phyloP scores from a whole-genome alignment of 495 filamentous ascomycete genomes.

The Penicillium canariense region DNA sequence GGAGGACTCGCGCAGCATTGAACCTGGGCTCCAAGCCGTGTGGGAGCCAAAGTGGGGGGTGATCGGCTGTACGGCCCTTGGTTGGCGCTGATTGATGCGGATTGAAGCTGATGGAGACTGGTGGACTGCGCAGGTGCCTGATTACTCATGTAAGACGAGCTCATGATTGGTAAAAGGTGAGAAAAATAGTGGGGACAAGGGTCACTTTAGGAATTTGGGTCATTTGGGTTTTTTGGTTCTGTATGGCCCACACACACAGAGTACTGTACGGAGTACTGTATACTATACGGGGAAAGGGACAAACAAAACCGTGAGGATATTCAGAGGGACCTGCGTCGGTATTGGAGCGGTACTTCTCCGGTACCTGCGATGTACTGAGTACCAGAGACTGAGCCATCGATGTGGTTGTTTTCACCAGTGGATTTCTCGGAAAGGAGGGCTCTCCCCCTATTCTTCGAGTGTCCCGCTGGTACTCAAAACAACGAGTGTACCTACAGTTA shows the following conservation, averaged over 20 bases:
- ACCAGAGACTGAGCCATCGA: too few relatives aligned
- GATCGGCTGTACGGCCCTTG: conserved; percentile 10
- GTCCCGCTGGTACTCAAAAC: neutral
- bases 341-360: too few relatives aligned
- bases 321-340: too few relatives aligned
- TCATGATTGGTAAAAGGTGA: conserved; percentile 3
- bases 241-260: neutral
- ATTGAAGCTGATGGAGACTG: conserved; percentile 1
- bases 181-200: neutral
- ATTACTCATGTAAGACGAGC: conserved; percentile 12
- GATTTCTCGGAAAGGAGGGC: too few relatives aligned
- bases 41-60: conserved; percentile 13
- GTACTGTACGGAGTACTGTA: neutral
- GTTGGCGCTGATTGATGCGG: conserved; percentile 1
- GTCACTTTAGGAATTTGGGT: too few relatives aligned
- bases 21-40: conserved; percentile 14
- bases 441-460: neutral
- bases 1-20: neutral
- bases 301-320: conserved; percentile 1
- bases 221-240: neutral
- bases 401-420: too few relatives aligned
- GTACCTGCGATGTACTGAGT: too few relatives aligned
- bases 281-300: neutral
- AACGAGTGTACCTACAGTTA: neutral
- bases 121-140: conserved; percentile 15